These are phyloP conservation scores for Colletotrichum cordylinicola DNA, from an alignment of 2,329 filamentous ascomycete genomes.

Conservation along the genomic window DNA sequence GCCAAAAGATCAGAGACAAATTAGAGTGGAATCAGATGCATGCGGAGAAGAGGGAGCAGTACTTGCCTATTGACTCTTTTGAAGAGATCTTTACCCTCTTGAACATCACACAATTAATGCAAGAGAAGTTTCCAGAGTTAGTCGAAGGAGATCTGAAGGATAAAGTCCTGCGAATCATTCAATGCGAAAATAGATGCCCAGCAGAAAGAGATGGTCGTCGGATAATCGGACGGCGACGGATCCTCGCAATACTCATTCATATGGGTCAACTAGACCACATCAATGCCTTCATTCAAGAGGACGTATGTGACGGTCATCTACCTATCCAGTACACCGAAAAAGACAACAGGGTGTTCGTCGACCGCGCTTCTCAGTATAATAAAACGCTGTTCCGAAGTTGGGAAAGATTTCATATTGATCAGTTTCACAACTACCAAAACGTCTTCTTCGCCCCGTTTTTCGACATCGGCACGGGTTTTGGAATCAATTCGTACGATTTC, in stretches of 20 bases:
- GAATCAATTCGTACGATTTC: not conserved
- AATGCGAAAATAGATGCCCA: not conserved
- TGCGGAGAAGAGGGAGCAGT: not conserved
- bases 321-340: not conserved
- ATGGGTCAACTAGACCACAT: not conserved
- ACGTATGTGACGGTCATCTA: not conserved
- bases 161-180: not conserved
- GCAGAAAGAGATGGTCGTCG: not conserved
- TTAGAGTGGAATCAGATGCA: not conserved
- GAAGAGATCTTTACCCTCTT: not conserved
- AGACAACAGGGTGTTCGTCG: not conserved
- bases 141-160: not conserved
- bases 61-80: not conserved
- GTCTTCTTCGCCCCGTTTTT: conserved; percentile 1
- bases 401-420: conserved; percentile 7
- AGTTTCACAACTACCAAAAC: conserved; percentile 1
- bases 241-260: not conserved
- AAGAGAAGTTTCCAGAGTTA: not conserved
- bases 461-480: not conserved
- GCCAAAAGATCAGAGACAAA: not conserved
- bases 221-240: not conserved
- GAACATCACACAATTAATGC: not conserved
- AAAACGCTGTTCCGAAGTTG: not conserved
- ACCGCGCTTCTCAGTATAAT: not conserved
- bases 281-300: not conserved